These are phyloP conservation scores for Scalesia atractyloides DNA, from an alignment of 129 eudicot genomes.

Conservation along the genomic window DNA sequence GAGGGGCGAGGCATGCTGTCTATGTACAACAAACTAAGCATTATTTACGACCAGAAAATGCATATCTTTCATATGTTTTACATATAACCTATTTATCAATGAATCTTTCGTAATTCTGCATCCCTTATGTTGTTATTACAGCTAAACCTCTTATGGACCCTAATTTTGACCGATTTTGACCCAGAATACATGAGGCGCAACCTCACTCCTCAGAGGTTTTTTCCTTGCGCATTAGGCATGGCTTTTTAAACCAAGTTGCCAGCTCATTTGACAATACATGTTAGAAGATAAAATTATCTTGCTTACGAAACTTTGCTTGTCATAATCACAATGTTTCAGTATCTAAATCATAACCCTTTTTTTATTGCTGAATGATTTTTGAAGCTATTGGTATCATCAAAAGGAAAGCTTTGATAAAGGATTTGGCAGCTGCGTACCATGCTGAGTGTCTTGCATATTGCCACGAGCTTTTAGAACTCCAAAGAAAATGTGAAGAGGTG, in stretches of 20 bases:
- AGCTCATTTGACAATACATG: not conserved
- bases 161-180: too few species aligned
- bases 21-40: too few species aligned
- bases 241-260: not conserved
- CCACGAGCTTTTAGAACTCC: conserved; percentile 70
- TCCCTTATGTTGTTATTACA: too few species aligned
- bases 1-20: too few species aligned
- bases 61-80: too few species aligned
- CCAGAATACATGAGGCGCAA: too few species aligned
- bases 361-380: conserved; percentile 26
- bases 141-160: too few species aligned
- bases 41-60: too few species aligned
- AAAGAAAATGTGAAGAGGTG: conserved; percentile 68
- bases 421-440: conserved; percentile 69
- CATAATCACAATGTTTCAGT: not conserved
- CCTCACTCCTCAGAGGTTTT: too few species aligned
- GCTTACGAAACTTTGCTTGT: not conserved
- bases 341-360: not conserved
- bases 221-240: too few species aligned
- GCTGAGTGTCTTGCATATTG: conserved; percentile 69
- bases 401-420: conserved; percentile 71
- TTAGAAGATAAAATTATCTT: not conserved
- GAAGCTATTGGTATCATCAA: conserved; percentile 69
- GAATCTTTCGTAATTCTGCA: too few species aligned
- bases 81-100: too few species aligned